Evolutionary conservation across 2,329 filamentous ascomycete genomes (phyloP).

Genomic region (Capronia epimyces): DNA sequence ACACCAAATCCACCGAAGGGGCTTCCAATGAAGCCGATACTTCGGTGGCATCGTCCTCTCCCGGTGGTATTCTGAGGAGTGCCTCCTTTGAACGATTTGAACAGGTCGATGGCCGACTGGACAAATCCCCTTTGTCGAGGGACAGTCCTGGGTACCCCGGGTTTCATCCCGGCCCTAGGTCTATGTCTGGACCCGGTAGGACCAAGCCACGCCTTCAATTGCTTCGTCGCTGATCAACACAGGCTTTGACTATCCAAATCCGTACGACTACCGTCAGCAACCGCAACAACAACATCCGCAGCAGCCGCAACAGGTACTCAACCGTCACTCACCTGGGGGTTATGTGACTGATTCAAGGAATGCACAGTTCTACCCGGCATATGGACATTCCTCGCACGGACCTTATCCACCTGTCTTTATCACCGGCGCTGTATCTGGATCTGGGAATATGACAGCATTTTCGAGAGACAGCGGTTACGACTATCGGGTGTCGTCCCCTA

Average conservation of each 20-base stretch:
- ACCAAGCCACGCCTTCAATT: not conserved
- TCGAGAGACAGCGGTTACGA: slow-evolving; percentile 12
- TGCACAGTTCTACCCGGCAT: slow-evolving; percentile 15
- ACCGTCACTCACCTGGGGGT: slow-evolving; percentile 5
- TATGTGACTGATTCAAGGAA: slow-evolving; percentile 12
- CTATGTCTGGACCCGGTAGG: slow-evolving; percentile 13
- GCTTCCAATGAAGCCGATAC: slow-evolving; percentile 40
- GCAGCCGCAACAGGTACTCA: slow-evolving; percentile 8
- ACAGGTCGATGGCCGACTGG: slow-evolving; percentile 3
- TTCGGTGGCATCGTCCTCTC: slow-evolving; percentile 48
- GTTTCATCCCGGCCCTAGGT: slow-evolving; percentile 8
- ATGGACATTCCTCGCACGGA: slow-evolving; percentile 3
- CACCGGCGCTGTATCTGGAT: slow-evolving; percentile 11
- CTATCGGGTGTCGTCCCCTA: slow-evolving; percentile 10
- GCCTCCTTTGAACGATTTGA: slow-evolving; percentile 19
- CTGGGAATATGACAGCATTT: slow-evolving; percentile 7
- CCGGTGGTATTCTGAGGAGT: slow-evolving; percentile 23
- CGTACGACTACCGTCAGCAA: slow-evolving; percentile 10
- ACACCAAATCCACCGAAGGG: slow-evolving; percentile 40
- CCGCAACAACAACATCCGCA: slow-evolving; percentile 3
- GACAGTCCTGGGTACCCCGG: slow-evolving; percentile 14
- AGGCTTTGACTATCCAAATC: slow-evolving; percentile 13
- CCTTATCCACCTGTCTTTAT: slow-evolving; percentile 12
- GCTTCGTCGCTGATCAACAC: slow-evolving; percentile 7
- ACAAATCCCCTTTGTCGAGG: slow-evolving; percentile 11